Percentiles rank a stretch among this genome's conserved stretches.
Conservation (phyloP, 2,329 filamentous ascomycete genomes). For the Trichoderma hamatum region DNA sequence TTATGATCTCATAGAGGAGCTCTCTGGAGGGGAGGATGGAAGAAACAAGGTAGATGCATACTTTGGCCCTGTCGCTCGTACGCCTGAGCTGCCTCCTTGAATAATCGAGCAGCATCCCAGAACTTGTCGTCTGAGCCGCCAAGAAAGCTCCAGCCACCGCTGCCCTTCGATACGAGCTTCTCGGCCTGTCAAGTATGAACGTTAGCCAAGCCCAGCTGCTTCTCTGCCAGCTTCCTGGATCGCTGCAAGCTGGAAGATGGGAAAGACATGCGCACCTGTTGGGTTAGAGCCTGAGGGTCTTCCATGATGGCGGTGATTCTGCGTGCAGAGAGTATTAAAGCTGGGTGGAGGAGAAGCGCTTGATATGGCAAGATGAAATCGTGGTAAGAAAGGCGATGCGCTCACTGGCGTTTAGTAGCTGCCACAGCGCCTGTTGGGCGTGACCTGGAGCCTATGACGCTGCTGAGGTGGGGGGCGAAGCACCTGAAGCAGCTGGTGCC, state of each 20-base stretch:
- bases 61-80: slow-evolving; percentile 86
- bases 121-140: slow-evolving; percentile 86
- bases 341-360: not conserved
- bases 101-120: slow-evolving; percentile 85
- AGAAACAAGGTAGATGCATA: slow-evolving; percentile 46
- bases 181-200: slow-evolving; percentile 67
- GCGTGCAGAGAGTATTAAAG: not conserved
- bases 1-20: slow-evolving; percentile 4
- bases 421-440: slow-evolving; percentile 7
- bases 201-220: not conserved
- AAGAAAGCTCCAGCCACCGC: slow-evolving; percentile 86
- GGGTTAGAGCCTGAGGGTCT: slow-evolving; percentile 76
- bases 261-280: slow-evolving; percentile 61
- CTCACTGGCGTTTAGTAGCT: not conserved
- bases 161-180: slow-evolving; percentile 74
- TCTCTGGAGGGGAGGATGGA: not conserved
- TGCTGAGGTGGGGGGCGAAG: slow-evolving; percentile 23
- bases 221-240: not conserved
- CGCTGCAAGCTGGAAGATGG: slow-evolving; percentile 30
- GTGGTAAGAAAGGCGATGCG: not conserved
- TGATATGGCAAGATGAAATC: not conserved
- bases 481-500: slow-evolving; percentile 2
- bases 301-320: slow-evolving; percentile 56
- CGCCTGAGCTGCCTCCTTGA: slow-evolving; percentile 85
- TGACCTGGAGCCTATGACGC: slow-evolving; percentile 25